Evolutionary conservation across 345 rosid species (phyloP).

Genomic region (Linum tenue): DNA sequence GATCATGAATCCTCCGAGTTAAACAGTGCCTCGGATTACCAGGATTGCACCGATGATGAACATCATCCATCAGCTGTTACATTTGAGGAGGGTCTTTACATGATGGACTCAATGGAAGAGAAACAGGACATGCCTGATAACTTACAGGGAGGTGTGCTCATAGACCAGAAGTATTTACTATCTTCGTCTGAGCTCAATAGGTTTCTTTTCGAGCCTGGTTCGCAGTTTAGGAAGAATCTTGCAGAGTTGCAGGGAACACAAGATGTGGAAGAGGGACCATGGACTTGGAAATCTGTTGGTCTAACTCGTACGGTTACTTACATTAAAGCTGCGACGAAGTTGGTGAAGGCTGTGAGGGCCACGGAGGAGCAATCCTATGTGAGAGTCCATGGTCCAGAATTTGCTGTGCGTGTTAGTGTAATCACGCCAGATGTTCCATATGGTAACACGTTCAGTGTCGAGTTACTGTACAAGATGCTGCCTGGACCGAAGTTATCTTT

Average conservation of each 20-base stretch:
- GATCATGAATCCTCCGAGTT: conserved; percentile 34
- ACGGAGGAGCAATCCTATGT: conserved; percentile 66
- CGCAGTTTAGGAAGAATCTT: conserved; percentile 56
- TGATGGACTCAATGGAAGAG: conserved; percentile 37
- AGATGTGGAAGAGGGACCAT: conserved; percentile 60
- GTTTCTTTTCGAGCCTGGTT: conserved; percentile 63
- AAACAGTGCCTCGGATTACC: conserved; percentile 43
- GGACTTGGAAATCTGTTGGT: conserved; percentile 52
- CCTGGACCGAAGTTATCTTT: conserved; percentile 41
- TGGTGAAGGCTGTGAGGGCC: conserved; percentile 72
- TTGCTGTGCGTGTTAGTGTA: conserved; percentile 42
- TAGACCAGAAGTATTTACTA: conserved; percentile 44
- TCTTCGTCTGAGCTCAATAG: conserved; percentile 41
- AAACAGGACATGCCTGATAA: conserved; percentile 57
- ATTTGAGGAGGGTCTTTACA: conserved; percentile 58
- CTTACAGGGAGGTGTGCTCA: conserved; percentile 60
- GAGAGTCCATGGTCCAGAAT: conserved; percentile 47
- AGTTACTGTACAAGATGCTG: conserved; percentile 69
- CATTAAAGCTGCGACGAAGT: conserved; percentile 59
- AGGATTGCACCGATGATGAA: conserved; percentile 45
- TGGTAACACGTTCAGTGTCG: conserved; percentile 54
- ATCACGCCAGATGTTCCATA: conserved; percentile 81
- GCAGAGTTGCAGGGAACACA: conserved; percentile 57
- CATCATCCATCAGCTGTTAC: conserved; percentile 23
- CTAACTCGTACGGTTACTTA: conserved; percentile 46